Percentiles rank a stretch among this genome's conserved stretches.
These are phyloP conservation scores for Condylostoma magnum DNA, from an alignment of 169 alveolate genomes.

Conservation along the genomic window DNA sequence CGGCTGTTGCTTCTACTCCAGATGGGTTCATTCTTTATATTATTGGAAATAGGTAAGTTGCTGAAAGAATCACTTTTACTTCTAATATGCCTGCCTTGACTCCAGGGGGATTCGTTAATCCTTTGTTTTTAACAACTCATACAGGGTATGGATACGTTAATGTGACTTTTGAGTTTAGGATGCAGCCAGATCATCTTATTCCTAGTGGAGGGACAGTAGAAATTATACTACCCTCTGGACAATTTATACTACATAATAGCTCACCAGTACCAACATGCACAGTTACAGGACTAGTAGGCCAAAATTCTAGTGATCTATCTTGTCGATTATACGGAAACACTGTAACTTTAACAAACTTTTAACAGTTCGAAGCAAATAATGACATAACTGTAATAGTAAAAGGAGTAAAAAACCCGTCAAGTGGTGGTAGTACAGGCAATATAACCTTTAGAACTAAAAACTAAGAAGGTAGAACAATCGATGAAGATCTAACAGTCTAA, in stretches of 20 bases:
- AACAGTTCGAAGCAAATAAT: not conserved
- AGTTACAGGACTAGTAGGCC: not conserved
- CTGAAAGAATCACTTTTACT: not conserved
- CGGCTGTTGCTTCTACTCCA: not conserved
- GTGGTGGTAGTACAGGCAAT: not conserved
- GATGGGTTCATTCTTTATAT: not conserved
- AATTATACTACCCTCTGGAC: not conserved
- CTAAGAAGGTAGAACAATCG: constrained; percentile 2
- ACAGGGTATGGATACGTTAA: not conserved
- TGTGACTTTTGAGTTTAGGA: constrained; percentile 4
- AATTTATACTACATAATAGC: constrained; percentile 12
- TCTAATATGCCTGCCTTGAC: not conserved
- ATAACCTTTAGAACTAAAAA: not conserved
- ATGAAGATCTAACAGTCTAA: not conserved
- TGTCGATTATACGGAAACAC: not conserved
- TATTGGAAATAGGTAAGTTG: not conserved
- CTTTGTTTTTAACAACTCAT: not conserved
- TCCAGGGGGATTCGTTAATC: constrained; percentile 1
- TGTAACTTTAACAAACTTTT: not conserved
- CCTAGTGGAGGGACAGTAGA: constrained; percentile 12
- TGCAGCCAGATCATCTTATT: not conserved
- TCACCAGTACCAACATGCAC: constrained; percentile 13
- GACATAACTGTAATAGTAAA: not conserved
- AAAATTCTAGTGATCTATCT: not conserved
- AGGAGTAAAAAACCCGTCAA: constrained; percentile 29